phyloP scores from a whole-genome alignment of 2,329 filamentous ascomycete species.

The Phaeoacremonium minimum region DNA sequence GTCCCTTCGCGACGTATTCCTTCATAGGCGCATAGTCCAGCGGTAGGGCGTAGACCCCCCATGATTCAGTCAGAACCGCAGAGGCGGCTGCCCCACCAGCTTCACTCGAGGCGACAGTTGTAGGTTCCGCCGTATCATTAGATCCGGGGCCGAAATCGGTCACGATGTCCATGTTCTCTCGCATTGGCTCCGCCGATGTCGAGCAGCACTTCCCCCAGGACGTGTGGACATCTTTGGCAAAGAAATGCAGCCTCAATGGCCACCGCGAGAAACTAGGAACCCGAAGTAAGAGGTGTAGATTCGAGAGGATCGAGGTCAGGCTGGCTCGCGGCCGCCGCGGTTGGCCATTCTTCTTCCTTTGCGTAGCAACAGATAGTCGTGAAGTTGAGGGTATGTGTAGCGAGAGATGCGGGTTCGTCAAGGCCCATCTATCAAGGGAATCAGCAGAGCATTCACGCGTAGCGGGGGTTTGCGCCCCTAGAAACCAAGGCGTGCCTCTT shows the following conservation, averaged over 20 bases:
- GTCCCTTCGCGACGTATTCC: constrained; percentile 50
- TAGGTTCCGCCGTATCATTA: constrained; percentile 1
- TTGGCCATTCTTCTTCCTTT: constrained; percentile 46
- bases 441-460: not conserved
- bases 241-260: constrained; percentile 81
- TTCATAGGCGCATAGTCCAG: constrained; percentile 52
- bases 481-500: constrained; percentile 27
- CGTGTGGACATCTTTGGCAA: constrained; percentile 62
- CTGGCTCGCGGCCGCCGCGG: constrained; percentile 54
- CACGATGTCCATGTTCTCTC: constrained; percentile 45
- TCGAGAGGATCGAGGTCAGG: constrained; percentile 67
- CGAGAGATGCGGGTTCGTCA: constrained; percentile 80
- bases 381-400: constrained; percentile 67
- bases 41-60: constrained; percentile 50
- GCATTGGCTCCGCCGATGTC: constrained; percentile 40
- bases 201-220: constrained; percentile 62
- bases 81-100: constrained; percentile 1
- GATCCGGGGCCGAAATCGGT: constrained; percentile 45
- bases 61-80: too few relatives aligned
- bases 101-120: not conserved
- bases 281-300: constrained; percentile 75
- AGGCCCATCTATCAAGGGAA: constrained; percentile 67
- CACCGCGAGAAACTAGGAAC: constrained; percentile 77
- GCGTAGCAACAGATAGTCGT: constrained; percentile 50
- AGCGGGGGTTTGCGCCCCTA: not conserved